Percentiles rank a stretch among this genome's conserved stretches.
phyloP scores from a whole-genome alignment of 208 protist genomes.

The Trypanosoma vivax region DNA sequence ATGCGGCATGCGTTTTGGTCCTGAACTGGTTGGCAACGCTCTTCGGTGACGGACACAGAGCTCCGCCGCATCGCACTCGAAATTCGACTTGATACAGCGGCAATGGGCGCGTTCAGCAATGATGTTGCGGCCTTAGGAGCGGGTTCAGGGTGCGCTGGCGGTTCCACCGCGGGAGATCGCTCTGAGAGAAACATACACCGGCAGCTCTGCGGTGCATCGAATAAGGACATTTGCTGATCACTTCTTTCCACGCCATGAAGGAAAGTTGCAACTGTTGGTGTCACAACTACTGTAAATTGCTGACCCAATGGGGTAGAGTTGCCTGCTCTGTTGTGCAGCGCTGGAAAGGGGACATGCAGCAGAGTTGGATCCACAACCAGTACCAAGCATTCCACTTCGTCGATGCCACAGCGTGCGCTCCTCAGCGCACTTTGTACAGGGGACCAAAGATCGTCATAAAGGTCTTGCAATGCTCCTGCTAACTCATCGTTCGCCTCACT shows the following conservation, averaged over 20 bases:
- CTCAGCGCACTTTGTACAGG: slow-evolving; percentile 45
- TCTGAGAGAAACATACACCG: slow-evolving; percentile 22
- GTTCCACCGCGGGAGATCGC: neutral
- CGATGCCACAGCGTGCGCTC: slow-evolving; percentile 18
- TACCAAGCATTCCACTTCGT: slow-evolving; percentile 55
- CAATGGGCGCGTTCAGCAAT: too few relatives aligned
- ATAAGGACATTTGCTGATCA: neutral
- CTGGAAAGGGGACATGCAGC: slow-evolving; percentile 67
- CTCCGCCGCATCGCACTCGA: too few relatives aligned
- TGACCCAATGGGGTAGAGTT: slow-evolving; percentile 31
- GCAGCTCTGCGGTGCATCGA: slow-evolving; percentile 9
- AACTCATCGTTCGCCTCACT: slow-evolving; percentile 23
- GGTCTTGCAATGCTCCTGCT: slow-evolving; percentile 30
- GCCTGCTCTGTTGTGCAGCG: slow-evolving; percentile 24
- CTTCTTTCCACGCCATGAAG: slow-evolving; percentile 29
- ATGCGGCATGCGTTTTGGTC: neutral
- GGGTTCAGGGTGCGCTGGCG: too few relatives aligned
- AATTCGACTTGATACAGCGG: too few relatives aligned
- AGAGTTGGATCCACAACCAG: slow-evolving; percentile 75
- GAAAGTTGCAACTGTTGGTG: slow-evolving; percentile 61
- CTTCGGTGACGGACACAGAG: neutral
- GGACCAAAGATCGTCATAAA: slow-evolving; percentile 79
- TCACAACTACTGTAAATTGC: slow-evolving; percentile 55
- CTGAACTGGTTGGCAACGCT: neutral
- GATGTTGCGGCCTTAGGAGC: too few relatives aligned